Percentiles rank a stretch among this genome's conserved stretches.
phyloP scores from a whole-genome alignment of 768 basidiomycete species.

The Lactarius sp. region DNA sequence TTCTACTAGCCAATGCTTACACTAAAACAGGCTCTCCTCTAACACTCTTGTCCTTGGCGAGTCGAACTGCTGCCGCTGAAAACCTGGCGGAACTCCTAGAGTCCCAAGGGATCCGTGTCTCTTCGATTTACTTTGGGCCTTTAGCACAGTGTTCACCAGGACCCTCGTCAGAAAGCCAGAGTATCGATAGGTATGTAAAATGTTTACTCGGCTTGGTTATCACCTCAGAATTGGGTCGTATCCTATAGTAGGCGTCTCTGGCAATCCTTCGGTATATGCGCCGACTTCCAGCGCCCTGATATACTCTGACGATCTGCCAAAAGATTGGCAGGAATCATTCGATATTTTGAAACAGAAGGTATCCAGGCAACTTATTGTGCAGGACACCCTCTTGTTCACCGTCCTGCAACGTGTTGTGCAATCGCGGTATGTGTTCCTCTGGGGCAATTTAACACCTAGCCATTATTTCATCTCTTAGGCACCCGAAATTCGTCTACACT shows the following conservation, averaged over 20 bases:
- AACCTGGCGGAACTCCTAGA: slow-evolving; percentile 14
- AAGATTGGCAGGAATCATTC: slow-evolving; percentile 15
- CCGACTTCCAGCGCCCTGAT: neutral
- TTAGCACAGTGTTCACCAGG: neutral
- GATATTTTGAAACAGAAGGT: slow-evolving; percentile 7
- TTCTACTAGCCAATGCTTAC: neutral
- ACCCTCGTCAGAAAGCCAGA: neutral
- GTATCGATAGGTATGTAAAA: slow-evolving; percentile 1
- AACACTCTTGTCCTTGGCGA: slow-evolving; percentile 1
- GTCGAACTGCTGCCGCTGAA: slow-evolving; percentile 12
- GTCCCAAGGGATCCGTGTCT: slow-evolving; percentile 14
- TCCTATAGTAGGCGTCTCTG: neutral
- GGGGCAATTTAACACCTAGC: neutral
- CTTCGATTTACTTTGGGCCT: slow-evolving; percentile 16
- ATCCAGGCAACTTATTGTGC: slow-evolving; percentile 14
- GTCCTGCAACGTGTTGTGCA: slow-evolving; percentile 17
- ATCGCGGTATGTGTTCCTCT: slow-evolving; percentile 17
- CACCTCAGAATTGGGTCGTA: neutral
- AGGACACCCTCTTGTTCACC: slow-evolving; percentile 9
- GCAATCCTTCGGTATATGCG: slow-evolving; percentile 12
- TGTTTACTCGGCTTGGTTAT: neutral
- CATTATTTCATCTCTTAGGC: slow-evolving; percentile 12
- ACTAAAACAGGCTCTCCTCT: slow-evolving; percentile 10
- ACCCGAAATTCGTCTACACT: slow-evolving; percentile 23
- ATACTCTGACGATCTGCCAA: slow-evolving; percentile 5